These are phyloP conservation scores for Vitis hybrid DNA, from an alignment of 177 flowering plant genomes.

Conservation along the genomic window DNA sequence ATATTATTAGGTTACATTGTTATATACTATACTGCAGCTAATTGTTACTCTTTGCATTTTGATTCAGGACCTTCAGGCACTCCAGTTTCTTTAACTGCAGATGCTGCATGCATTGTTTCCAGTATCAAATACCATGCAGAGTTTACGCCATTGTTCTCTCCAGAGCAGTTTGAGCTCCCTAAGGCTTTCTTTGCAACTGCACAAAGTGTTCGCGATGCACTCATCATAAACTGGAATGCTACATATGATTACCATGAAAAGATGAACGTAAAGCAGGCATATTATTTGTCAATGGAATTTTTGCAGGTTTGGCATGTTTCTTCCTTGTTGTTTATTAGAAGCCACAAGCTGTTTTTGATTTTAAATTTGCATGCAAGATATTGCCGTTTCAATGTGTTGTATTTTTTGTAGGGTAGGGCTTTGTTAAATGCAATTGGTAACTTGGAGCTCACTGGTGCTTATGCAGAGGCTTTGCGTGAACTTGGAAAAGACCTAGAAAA, in stretches of 20 bases:
- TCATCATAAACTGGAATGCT: slow-evolving; percentile 82
- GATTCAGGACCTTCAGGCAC: slow-evolving; percentile 25
- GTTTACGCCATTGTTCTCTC: slow-evolving; percentile 85
- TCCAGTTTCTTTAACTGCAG: slow-evolving; percentile 31
- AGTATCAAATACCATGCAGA: slow-evolving; percentile 90
- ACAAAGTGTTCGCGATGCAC: slow-evolving; percentile 78
- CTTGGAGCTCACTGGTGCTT: slow-evolving; percentile 81
- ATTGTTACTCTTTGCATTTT: background rate
- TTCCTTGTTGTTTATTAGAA: background rate
- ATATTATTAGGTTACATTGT: background rate
- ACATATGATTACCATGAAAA: slow-evolving; percentile 77
- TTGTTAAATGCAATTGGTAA: slow-evolving; percentile 90
- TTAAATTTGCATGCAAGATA: background rate
- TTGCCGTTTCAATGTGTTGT: background rate
- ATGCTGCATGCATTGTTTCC: slow-evolving; percentile 71
- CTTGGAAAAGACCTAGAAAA: slow-evolving; percentile 76
- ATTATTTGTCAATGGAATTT: slow-evolving; percentile 94
- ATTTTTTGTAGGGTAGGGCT: slow-evolving; percentile 77
- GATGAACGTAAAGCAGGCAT: slow-evolving; percentile 84
- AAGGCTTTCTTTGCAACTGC: slow-evolving; percentile 92
- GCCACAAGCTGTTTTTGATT: background rate
- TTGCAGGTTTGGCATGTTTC: slow-evolving; percentile 58
- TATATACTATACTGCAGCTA: background rate
- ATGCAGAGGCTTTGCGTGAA: slow-evolving; percentile 83
- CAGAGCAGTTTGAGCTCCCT: slow-evolving; percentile 60